Base-by-base conservation (phyloP, 352 stramenopile genomes). In the Phytophthora fragariaefolia region DNA sequence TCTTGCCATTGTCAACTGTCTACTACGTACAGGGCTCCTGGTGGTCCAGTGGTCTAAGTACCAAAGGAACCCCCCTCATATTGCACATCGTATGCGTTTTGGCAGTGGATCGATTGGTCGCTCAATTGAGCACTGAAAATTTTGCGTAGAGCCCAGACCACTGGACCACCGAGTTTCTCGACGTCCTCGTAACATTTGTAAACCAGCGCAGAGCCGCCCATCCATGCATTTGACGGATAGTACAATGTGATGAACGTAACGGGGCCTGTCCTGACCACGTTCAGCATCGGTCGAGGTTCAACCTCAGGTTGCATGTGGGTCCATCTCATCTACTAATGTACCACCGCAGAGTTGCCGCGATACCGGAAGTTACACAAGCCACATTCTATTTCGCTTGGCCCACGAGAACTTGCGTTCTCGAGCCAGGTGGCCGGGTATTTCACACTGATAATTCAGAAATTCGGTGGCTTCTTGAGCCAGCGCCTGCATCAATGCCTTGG, bases 221-320 rank as follows among this genome's bases (percentile, higher is more conserved):
- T 94, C 79, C 17, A 98, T 73, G 58, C 89, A 97, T 73, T 98
- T 98, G 36, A 98, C 82, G 9, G 96, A 95, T 38, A 97, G 91
- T 83, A 98, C 96, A 46, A 98, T 94, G 20, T 63, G 56, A 49
- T 94, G 72, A n/a, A 50, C 20, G 18, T 79, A 61, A 71, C 97
- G 95, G 18, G 98, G 76, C 57, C 75, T 82, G 65, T 98, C 94
- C 77, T 98, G 94, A 17, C 98, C 79, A n/a, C 77, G 72, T 47
- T 98, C 97, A 47, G 91, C 92, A 69, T 98, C 85, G 2, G 76
- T 80, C 0, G 92, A 97, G 9, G n/a, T n/a, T n/a, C n/a, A n/a
- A n/a, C n/a, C n/a, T n/a, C n/a, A n/a, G n/a, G 82, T 93, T 50
- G 87, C 82, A 2, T 54, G 71, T 4, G 71, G 66, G 28, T 66